These are phyloP conservation scores for Cocos nucifera DNA, from an alignment of 176 grass and related monocot genomes.

Conservation along the genomic window DNA sequence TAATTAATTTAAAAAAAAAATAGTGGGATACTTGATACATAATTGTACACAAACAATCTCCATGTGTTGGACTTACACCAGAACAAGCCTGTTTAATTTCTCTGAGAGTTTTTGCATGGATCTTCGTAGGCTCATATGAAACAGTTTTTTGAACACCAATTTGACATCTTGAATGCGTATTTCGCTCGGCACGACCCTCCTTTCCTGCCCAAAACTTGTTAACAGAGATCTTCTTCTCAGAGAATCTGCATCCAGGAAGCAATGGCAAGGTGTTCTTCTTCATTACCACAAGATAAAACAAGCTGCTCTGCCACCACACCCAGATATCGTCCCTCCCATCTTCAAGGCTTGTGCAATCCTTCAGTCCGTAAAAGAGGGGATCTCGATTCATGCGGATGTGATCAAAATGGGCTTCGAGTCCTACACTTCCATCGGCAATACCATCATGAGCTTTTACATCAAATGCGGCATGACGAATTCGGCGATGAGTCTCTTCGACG, in stretches of 20 bases:
- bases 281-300: slow-evolving; percentile 6
- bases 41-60: no score
- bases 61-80: no score
- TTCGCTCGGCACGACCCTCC: no score
- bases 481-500: slow-evolving; percentile 15
- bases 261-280: slow-evolving; percentile 4
- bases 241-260: background rate
- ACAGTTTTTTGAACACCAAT: no score
- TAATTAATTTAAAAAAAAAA: no score
- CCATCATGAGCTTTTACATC: slow-evolving; percentile 27
- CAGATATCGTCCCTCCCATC: slow-evolving; percentile 14
- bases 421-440: slow-evolving; percentile 25
- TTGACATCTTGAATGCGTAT: no score
- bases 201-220: no score
- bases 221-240: no score
- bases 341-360: slow-evolving; percentile 19
- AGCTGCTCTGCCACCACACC: background rate
- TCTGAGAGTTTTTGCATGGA: no score
- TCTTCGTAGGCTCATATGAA: no score
- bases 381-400: slow-evolving; percentile 24
- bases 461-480: slow-evolving; percentile 4
- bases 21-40: no score
- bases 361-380: background rate
- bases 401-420: slow-evolving; percentile 20
- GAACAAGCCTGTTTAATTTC: no score